Conservation (phyloP, 2,329 filamentous ascomycete species). For the Colletotrichum sp. region DNA sequence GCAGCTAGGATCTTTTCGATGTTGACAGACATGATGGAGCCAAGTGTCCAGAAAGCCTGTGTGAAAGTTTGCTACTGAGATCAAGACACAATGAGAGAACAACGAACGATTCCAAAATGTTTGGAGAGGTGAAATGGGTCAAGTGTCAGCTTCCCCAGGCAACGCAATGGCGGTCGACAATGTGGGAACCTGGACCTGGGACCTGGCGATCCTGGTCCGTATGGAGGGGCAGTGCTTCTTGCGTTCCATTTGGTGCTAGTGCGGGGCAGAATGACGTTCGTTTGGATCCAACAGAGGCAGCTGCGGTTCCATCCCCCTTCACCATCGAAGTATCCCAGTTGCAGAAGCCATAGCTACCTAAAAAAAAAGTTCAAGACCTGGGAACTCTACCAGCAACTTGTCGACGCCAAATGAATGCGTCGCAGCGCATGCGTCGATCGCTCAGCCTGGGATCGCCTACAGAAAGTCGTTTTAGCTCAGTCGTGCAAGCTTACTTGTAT, state of each 20-base stretch:
- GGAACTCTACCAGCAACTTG: neutral
- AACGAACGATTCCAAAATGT: neutral
- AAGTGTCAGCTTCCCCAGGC: slow-evolving; percentile 9
- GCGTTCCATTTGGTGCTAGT: neutral
- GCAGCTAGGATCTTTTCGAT: slow-evolving; percentile 81
- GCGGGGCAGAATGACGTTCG: slow-evolving; percentile 22
- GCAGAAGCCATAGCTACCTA: neutral
- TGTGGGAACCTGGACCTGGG: slow-evolving; percentile 13
- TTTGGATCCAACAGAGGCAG: neutral
- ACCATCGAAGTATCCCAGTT: neutral
- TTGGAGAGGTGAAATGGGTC: neutral
- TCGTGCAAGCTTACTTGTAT: neutral
- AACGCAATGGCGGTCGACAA: slow-evolving; percentile 18
- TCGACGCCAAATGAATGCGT: neutral
- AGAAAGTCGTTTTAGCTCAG: neutral
- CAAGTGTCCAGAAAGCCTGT: neutral
- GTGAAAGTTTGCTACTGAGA: neutral
- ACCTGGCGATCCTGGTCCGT: neutral
- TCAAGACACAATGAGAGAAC: neutral
- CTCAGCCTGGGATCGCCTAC: neutral
- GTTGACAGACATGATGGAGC: slow-evolving; percentile 53
- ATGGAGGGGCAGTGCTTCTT: slow-evolving; percentile 16
- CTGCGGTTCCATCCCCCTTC: neutral
- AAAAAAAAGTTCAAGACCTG: neutral
- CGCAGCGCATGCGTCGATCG: neutral